Conservation (phyloP, 2,329 filamentous ascomycete genomes). For the Lachnellula suecica region DNA sequence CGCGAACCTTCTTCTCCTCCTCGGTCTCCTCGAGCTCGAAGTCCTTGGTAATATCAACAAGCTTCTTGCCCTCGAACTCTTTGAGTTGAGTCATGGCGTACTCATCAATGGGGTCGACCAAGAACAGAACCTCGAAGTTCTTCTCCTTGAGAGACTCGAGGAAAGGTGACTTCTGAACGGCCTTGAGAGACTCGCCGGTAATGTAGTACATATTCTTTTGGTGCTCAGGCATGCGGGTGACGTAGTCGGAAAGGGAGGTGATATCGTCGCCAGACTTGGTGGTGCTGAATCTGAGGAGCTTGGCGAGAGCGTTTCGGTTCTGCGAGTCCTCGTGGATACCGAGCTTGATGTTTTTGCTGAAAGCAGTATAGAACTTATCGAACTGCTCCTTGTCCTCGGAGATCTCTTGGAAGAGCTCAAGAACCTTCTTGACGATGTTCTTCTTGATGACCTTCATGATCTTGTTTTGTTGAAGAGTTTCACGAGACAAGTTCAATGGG, state of each 20-base stretch:
- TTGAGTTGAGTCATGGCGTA: slow-evolving; percentile 54
- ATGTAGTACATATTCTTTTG: slow-evolving; percentile 99
- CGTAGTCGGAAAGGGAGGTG: slow-evolving; percentile 94
- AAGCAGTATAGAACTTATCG: slow-evolving; percentile 99
- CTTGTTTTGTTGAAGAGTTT: slow-evolving; percentile 99
- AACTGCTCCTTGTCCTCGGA: slow-evolving; percentile 99
- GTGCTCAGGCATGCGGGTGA: slow-evolving; percentile 99
- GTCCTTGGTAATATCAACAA: slow-evolving; percentile 99
- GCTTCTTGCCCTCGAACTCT: slow-evolving; percentile 99
- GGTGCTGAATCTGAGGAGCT: slow-evolving; percentile 98
- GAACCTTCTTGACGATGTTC: slow-evolving; percentile 99
- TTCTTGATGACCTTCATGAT: slow-evolving; percentile 99
- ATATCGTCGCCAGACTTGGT: slow-evolving; percentile 97
- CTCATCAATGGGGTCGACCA: slow-evolving; percentile 85
- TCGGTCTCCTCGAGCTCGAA: slow-evolving; percentile 99
- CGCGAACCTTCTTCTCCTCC: slow-evolving; percentile 95
- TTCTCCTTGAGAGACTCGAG: slow-evolving; percentile 97
- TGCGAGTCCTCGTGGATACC: slow-evolving; percentile 99
- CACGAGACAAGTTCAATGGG: slow-evolving; percentile 98
- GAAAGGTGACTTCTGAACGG: slow-evolving; percentile 97
- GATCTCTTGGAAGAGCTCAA: slow-evolving; percentile 99
- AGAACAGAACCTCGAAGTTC: slow-evolving; percentile 99
- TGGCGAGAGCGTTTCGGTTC: slow-evolving; percentile 90
- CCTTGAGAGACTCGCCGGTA: slow-evolving; percentile 99
- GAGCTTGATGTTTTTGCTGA: slow-evolving; percentile 99